Percentiles rank a stretch among this genome's conserved stretches.
These are phyloP conservation scores for Clathrus columnatus DNA, from an alignment of 768 basidiomycete genomes.

Conservation along the genomic window DNA sequence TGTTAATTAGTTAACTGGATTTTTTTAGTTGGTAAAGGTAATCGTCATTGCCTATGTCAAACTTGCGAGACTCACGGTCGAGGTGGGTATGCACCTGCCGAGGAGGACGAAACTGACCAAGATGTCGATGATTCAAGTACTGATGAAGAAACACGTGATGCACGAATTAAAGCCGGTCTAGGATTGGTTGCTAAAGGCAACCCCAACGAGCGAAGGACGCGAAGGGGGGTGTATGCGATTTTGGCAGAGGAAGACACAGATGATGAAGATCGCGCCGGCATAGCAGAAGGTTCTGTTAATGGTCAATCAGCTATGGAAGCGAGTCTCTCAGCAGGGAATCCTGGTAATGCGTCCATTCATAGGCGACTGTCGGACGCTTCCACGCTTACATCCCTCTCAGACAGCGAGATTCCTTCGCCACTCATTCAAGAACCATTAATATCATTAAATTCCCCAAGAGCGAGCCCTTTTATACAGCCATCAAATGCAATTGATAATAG, in stretches of 20 bases:
- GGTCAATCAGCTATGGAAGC: conserved; percentile 37
- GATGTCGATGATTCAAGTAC: conserved; percentile 38
- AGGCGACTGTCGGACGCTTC: conserved; percentile 6
- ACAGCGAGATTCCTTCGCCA: conserved; percentile 1
- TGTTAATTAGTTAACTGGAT: neutral
- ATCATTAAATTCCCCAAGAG: neutral
- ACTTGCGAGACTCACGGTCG: conserved; percentile 70
- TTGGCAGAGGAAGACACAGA: conserved; percentile 47
- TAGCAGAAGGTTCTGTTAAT: conserved; percentile 37
- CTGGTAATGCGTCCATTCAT: conserved; percentile 38
- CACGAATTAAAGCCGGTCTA: conserved; percentile 3
- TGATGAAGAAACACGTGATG: conserved; percentile 26
- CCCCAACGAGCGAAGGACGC: conserved; percentile 71
- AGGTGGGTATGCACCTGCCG: conserved; percentile 53
- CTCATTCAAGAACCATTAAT: neutral
- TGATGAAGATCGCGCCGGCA: conserved; percentile 54
- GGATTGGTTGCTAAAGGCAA: conserved; percentile 35
- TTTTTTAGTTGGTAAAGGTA: conserved; percentile 50
- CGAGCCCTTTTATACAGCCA: neutral
- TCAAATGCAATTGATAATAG: neutral
- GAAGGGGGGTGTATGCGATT: conserved; percentile 74
- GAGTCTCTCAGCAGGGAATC: conserved; percentile 18
- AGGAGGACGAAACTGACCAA: conserved; percentile 19
- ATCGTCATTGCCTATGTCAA: conserved; percentile 75
- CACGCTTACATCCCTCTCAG: conserved; percentile 5